Evolutionary conservation across 768 basidiomycete species (phyloP), one percentile per base, ranked within the genome.

Genomic region (Kwoniella newhampshirensis): DNA sequence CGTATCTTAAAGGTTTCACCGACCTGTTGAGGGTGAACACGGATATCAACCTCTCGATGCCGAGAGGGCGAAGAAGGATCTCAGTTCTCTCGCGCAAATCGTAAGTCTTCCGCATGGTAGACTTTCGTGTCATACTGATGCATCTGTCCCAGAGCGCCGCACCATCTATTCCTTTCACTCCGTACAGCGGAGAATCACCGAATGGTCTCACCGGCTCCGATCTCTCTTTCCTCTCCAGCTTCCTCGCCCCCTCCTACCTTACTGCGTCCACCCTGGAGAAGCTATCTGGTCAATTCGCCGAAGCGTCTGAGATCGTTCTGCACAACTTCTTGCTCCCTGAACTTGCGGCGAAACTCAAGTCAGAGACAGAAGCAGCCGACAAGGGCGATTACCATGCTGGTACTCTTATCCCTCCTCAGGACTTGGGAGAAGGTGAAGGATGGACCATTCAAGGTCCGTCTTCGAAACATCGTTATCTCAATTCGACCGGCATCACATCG

Each of bases 401-500:
- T 8, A 65, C 67, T 6, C 78, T 57, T 39, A 80, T 93, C 48
- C 86, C 90, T 0, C 68, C 82, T 11, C 91, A 96, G 64, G 77
- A 76, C n/a, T 77, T 83, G 8, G 92, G 91, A 13, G 77, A 78
- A 28, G 80, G 78, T 6, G 72, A 75, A 2, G 78, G 80, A 3
- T 98, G 92, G 91, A 67, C 72, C 13, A 66, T 89, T 70, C 84
- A 84, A 67, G 91, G 93, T 1, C 94, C 94, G 0, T 91, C 94
- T 26, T 91, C 93, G 75, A 91, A 93, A 75, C 90, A 89, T 82
- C 89, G 94, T 30, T 97, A 92, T 80, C 87, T 88, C 75, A 81
- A 82, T 2, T 85, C 93, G 25, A 30, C 80, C 17, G 83, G 81
- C 27, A 81, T 83, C 25, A 76, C 82, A 18, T 47, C 58, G 11